Evolutionary conservation across 176 grass and related monocot species (phyloP), one percentile per base, ranked within the genome.

Genomic region (Oryza rufipogon): DNA sequence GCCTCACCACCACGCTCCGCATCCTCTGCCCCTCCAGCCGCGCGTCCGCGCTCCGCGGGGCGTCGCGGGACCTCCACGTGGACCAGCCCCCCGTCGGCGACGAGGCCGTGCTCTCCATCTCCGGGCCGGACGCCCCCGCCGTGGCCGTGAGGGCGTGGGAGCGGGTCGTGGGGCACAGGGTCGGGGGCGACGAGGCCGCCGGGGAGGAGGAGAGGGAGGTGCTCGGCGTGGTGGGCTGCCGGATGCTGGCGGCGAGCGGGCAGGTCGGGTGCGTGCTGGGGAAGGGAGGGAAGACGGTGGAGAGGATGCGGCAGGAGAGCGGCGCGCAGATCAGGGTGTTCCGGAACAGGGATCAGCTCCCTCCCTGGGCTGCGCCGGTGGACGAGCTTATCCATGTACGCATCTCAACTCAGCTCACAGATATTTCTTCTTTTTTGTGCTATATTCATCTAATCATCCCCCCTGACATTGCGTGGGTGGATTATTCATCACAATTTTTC

Each of bases 311-410:
- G 64, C 89, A 87, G 61, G 92, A 91, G 77, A 91, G 83, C 64
- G 92, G 92, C 42, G 92, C 92, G 17, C 92, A 94, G 72, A 88
- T 94, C 87, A 91, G 92, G 86, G 86, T 94, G 78, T 91, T 94
- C 73, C 86, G 88, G 79, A 90, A 80, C 64, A 89, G 81, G 81
- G 92, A 94, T 5, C 89, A 94, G 72, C 51, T 94, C 58, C 92
- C 86, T 15, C 80, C 68, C 6, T 94, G 83, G 20, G 86, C 92
- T 4, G 22, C 51, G 45, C 66, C 74, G 6, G 86, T 84, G 26
- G 92, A 94, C 67, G 92, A 94, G 64, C 86, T 94, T 28, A 91
- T 94, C 86, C 86, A 94, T 86, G 92, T 91, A 73, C 70, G 67
- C 30, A 54, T 74, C 76, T 87, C 12, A 81, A 72, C 81, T 79